phyloP scores from a whole-genome alignment of 805 yeast genomes.

The Lipomyces sp. region DNA sequence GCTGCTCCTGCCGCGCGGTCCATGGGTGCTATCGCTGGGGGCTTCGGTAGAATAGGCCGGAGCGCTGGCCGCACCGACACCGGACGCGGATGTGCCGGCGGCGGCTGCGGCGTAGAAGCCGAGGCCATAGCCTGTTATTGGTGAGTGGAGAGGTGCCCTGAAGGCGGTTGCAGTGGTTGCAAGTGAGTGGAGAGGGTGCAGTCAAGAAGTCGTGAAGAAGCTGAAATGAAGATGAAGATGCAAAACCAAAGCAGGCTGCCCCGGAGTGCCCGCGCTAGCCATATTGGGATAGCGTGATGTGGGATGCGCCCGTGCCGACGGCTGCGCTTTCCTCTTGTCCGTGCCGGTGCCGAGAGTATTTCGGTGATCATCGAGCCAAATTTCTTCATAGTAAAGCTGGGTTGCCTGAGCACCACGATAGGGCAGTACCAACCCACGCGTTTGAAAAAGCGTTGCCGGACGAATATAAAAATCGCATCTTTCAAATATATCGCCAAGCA shows the following conservation, averaged over 20 bases:
- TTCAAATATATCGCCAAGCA: too few relatives aligned
- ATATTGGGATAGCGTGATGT: not conserved
- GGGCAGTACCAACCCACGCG: not conserved
- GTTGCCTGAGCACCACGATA: not conserved
- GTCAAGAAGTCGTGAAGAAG: not conserved
- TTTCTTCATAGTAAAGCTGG: rapidly evolving
- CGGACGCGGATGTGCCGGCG: conserved; percentile 13
- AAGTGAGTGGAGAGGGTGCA: conserved; percentile 5
- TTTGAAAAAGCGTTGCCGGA: too few relatives aligned
- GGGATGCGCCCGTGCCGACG: not conserved
- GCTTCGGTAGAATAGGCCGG: conserved; percentile 35
- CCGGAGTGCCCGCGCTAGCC: not conserved
- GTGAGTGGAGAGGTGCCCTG: conserved; percentile 10
- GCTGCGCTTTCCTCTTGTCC: not conserved
- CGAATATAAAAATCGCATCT: too few relatives aligned
- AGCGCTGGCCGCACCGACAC: conserved; percentile 30
- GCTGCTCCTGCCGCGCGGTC: not conserved
- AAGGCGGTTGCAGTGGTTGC: conserved; percentile 2
- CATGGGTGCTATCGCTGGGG: conserved; percentile 24
- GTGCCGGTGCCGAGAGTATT: not conserved
- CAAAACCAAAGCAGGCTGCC: not conserved
- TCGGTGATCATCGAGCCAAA: not conserved
- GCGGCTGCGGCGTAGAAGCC: conserved; percentile 18
- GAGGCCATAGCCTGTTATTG: conserved; percentile 6
- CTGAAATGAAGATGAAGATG: not conserved